phyloP scores from a whole-genome alignment of 306 rosid species.

The Sphenostylis stenocarpa region DNA sequence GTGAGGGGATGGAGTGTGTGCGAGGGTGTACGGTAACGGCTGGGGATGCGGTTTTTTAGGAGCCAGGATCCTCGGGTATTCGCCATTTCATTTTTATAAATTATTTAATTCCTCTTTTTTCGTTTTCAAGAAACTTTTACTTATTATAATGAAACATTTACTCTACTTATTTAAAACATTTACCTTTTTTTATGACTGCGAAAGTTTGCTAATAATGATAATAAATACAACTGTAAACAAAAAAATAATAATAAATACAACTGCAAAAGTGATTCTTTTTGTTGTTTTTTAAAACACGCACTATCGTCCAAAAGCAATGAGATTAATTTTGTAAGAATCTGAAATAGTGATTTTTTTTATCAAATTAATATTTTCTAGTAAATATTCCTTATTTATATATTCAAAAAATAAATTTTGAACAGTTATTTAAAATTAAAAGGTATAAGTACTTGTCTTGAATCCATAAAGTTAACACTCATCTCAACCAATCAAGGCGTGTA shows the following conservation, averaged over 20 bases:
- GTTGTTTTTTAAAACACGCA: too few relatives aligned
- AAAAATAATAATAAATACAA: too few relatives aligned
- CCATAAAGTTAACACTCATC: too few relatives aligned
- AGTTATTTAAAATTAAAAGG: too few relatives aligned
- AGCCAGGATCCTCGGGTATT: conserved; percentile 27
- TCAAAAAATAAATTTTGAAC: too few relatives aligned
- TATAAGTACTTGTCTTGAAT: too few relatives aligned
- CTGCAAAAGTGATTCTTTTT: neutral
- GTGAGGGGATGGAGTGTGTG: neutral
- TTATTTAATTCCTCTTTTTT: neutral
- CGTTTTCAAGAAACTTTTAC: neutral
- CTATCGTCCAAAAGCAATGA: too few relatives aligned
- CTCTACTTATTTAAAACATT: neutral
- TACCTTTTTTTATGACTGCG: neutral
- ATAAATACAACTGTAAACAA: neutral
- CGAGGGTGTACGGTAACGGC: conserved; percentile 35
- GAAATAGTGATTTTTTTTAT: too few relatives aligned
- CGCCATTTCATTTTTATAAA: neutral
- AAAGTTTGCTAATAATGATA: neutral
- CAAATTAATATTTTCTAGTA: too few relatives aligned
- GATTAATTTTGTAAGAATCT: too few relatives aligned
- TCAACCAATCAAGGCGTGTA: too few relatives aligned
- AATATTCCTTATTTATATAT: too few relatives aligned
- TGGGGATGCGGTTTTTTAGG: conserved; percentile 39
- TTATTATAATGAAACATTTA: neutral